A percentile compares a stretch with the other conserved stretches of the same genome.
Evolutionary conservation across 805 yeast species (phyloP).

Genomic region (Pichia eremophila): DNA sequence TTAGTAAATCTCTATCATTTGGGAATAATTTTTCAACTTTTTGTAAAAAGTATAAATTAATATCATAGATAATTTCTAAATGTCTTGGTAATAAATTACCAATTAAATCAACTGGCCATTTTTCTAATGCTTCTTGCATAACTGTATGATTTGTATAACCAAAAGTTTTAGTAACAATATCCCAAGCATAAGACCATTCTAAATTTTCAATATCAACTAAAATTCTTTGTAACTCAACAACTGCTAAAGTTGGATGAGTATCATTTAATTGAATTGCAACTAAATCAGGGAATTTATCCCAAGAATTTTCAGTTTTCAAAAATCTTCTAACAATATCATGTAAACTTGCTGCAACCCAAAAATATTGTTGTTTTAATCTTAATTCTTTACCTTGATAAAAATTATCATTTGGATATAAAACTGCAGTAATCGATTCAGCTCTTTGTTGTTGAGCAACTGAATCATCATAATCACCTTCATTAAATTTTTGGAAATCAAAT

Average conservation of each 20-base stretch:
- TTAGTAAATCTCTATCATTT: conserved; percentile 51
- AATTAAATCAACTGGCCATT: conserved; percentile 84
- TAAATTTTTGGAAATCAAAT: conserved; percentile 85
- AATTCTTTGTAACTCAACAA: conserved; percentile 82
- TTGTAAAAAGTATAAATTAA: conserved; percentile 72
- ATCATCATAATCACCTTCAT: conserved; percentile 80
- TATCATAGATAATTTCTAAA: conserved; percentile 79
- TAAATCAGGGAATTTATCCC: conserved; percentile 77
- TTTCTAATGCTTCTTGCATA: conserved; percentile 89
- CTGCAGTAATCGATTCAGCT: conserved; percentile 90
- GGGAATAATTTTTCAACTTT: conserved; percentile 71
- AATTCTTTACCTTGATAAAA: conserved; percentile 86
- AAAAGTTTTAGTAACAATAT: conserved; percentile 66
- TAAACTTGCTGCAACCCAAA: conserved; percentile 93
- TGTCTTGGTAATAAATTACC: conserved; percentile 82
- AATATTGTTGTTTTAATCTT: conserved; percentile 89
- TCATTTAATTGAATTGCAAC: conserved; percentile 91
- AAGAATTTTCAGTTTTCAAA: conserved; percentile 65
- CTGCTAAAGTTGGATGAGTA: conserved; percentile 88
- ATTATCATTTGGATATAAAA: conserved; percentile 88
- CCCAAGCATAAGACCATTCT: conserved; percentile 81
- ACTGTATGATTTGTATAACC: conserved; percentile 95
- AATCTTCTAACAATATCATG: conserved; percentile 87
- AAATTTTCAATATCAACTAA: conserved; percentile 76
- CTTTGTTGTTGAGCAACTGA: conserved; percentile 78